These are phyloP conservation scores for Cladophialophora bantiana DNA, from an alignment of 2,329 filamentous ascomycete species.

Conservation along the genomic window DNA sequence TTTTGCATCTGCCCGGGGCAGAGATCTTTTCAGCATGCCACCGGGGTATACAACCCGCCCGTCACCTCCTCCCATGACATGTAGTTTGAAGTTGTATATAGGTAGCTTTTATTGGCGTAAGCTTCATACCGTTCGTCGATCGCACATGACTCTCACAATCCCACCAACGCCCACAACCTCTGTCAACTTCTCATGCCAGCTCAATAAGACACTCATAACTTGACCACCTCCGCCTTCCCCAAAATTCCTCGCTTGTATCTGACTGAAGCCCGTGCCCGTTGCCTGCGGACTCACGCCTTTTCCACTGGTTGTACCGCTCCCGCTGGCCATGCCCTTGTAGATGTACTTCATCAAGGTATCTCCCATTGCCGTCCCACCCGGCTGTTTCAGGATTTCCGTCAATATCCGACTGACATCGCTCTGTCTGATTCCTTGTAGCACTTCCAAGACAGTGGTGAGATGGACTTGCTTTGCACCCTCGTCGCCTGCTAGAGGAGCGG, in stretches of 20 bases:
- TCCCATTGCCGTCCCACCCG: constrained; percentile 81
- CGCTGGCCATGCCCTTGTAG: constrained; percentile 57
- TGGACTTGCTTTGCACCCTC: constrained; percentile 76
- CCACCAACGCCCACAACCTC: constrained; percentile 91
- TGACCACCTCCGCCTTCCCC: constrained; percentile 76
- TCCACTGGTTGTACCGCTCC: constrained; percentile 29
- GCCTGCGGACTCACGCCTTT: constrained; percentile 65
- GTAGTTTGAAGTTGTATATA: background rate
- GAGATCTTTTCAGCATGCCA: background rate
- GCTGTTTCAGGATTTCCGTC: constrained; percentile 76
- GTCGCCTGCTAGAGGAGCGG: constrained; percentile 71
- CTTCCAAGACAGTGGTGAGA: constrained; percentile 86
- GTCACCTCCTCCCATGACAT: background rate
- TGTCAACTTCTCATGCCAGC: constrained; percentile 98
- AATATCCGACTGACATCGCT: constrained; percentile 93
- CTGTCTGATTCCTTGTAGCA: constrained; percentile 94
- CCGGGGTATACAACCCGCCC: background rate
- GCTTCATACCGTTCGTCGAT: constrained; percentile 83
- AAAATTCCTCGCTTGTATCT: constrained; percentile 67
- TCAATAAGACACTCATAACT: constrained; percentile 94
- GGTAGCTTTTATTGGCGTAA: background rate
- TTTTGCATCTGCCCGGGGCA: background rate
- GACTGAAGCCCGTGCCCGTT: constrained; percentile 77
- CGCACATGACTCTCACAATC: constrained; percentile 94
- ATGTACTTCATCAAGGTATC: constrained; percentile 98